Conservation (phyloP, 2,329 filamentous ascomycete genomes). For the Penicillium olsonii region DNA sequence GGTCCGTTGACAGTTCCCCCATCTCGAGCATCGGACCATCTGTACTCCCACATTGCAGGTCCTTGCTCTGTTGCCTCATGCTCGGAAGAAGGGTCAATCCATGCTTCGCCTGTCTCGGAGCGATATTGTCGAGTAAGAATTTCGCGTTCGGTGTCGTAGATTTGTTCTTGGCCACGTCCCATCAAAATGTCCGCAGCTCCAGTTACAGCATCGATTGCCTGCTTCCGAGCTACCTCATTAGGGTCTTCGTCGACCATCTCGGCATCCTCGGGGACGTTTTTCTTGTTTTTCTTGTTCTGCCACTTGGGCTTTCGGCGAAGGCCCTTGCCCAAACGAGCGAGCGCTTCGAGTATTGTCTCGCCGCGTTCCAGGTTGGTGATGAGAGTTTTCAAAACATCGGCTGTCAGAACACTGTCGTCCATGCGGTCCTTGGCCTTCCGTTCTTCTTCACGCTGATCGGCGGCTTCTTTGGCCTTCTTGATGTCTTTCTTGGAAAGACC, state of each 20-base stretch:
- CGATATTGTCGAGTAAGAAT: slow-evolving; percentile 78
- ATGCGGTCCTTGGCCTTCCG: slow-evolving; percentile 68
- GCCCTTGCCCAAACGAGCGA: slow-evolving; percentile 74
- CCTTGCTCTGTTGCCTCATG: slow-evolving; percentile 38
- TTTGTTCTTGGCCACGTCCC: slow-evolving; percentile 78
- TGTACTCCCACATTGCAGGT: slow-evolving; percentile 76
- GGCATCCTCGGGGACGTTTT: slow-evolving; percentile 56
- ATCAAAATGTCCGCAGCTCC: slow-evolving; percentile 86
- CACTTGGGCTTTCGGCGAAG: slow-evolving; percentile 63
- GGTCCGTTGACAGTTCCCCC: slow-evolving; percentile 79
- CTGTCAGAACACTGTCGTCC: slow-evolving; percentile 73
- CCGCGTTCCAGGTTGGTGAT: slow-evolving; percentile 73
- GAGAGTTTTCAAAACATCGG: slow-evolving; percentile 71
- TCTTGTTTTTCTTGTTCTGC: slow-evolving; percentile 58
- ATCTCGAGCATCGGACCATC: slow-evolving; percentile 87
- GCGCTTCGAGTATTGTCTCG: slow-evolving; percentile 85
- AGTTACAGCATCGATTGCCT: slow-evolving; percentile 78
- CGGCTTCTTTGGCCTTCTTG: slow-evolving; percentile 80
- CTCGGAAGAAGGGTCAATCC: slow-evolving; percentile 58
- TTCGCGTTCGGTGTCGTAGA: slow-evolving; percentile 89
- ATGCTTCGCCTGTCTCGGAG: slow-evolving; percentile 83
- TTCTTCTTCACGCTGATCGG: slow-evolving; percentile 80
- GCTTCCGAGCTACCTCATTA: slow-evolving; percentile 68
- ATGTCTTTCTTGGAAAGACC: slow-evolving; percentile 94
- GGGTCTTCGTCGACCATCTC: slow-evolving; percentile 73